phyloP scores from a whole-genome alignment of 139 green algal species.

The Edaphochlamys debaryana region DNA sequence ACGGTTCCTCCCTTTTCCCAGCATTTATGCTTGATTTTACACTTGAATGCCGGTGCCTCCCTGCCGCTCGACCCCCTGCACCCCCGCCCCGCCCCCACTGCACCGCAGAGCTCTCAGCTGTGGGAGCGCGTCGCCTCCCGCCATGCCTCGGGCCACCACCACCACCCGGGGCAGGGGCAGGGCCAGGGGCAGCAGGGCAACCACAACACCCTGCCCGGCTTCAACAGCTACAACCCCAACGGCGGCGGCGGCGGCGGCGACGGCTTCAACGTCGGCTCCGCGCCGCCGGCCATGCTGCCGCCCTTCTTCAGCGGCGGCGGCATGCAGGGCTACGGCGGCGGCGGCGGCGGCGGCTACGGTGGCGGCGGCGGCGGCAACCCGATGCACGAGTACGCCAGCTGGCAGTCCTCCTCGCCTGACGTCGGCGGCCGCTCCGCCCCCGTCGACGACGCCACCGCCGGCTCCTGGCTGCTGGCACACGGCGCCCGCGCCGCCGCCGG shows the following conservation, averaged over 20 bases:
- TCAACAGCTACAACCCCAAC: not conserved
- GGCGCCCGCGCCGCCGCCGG: not conserved
- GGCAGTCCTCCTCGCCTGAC: conserved; percentile 16
- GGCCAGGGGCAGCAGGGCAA: not conserved
- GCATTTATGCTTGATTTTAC: too few relatives aligned
- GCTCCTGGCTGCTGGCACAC: conserved; percentile 11
- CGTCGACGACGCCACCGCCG: not conserved
- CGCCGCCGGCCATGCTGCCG: not conserved
- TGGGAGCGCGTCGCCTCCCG: not conserved
- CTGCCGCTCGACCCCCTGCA: not conserved
- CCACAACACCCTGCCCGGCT: not conserved
- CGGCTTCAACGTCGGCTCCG: conserved; percentile 8
- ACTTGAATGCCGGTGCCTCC: not conserved
- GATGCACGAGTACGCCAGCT: not conserved
- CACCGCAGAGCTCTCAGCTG: too few relatives aligned
- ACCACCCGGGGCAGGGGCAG: not conserved
- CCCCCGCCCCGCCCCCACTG: too few relatives aligned
- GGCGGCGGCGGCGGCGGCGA: not conserved
- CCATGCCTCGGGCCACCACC: not conserved
- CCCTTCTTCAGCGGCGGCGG: too few relatives aligned
- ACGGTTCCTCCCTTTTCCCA: too few relatives aligned
- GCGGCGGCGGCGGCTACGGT: not conserved
- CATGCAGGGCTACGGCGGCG: not conserved
- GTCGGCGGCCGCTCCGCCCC: not conserved
- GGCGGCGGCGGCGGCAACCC: not conserved